Evolutionary conservation across 345 rosid species (phyloP).

Genomic region (Pistacia vera): DNA sequence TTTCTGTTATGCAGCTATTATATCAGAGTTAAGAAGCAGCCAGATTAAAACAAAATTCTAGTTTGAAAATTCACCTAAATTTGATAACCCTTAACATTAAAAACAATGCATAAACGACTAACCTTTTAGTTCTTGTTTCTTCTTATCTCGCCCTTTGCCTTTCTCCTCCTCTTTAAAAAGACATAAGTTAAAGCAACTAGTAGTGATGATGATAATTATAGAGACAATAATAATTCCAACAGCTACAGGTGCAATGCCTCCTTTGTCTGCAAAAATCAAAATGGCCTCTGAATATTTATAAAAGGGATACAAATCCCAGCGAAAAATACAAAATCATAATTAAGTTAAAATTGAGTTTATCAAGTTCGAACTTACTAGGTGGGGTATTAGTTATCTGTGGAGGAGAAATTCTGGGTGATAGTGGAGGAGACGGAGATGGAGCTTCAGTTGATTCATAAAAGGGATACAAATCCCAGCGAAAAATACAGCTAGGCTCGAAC

Average conservation of each 20-base stretch:
- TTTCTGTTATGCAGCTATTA: too few species aligned
- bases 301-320: background rate
- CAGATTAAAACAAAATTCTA: too few species aligned
- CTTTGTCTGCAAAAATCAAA: background rate
- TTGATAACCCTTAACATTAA: background rate
- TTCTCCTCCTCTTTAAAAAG: background rate
- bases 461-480: conserved; percentile 51
- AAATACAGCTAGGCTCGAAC: conserved; percentile 45
- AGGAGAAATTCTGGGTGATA: conserved; percentile 14
- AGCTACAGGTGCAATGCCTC: conserved; percentile 10
- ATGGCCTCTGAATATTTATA: background rate
- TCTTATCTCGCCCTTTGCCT: background rate
- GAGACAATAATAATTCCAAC: conserved; percentile 28
- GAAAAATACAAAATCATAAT: too few species aligned
- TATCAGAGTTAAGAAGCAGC: too few species aligned
- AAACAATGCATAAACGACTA: background rate
- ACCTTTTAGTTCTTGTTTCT: background rate
- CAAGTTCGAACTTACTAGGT: background rate
- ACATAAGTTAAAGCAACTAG: background rate
- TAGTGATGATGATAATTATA: conserved; percentile 5
- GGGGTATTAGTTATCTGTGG: conserved; percentile 4
- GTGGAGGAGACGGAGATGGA: conserved; percentile 12
- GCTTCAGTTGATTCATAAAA: conserved; percentile 30
- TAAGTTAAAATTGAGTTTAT: too few species aligned
- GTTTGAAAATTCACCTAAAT: background rate